Conservation (phyloP, 2,329 filamentous ascomycete species). For the Trichoderma simmonsii region DNA sequence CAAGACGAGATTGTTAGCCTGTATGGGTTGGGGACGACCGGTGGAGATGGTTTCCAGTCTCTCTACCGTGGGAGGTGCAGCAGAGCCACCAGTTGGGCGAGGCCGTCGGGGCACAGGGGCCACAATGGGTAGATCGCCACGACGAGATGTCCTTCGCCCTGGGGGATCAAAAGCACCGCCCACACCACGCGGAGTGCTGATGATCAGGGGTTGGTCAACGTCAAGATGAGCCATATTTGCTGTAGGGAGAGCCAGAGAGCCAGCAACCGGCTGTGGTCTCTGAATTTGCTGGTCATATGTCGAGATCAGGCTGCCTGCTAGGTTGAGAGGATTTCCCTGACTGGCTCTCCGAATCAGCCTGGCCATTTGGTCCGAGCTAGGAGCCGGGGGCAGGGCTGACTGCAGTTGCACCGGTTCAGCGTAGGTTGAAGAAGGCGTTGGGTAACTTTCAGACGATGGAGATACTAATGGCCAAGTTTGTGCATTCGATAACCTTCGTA, state of each 20-base stretch:
- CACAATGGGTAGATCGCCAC: conserved; percentile 46
- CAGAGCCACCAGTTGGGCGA: conserved; percentile 34
- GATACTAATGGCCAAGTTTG: conserved; percentile 48
- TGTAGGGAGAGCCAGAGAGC: neutral
- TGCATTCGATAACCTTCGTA: conserved; percentile 33
- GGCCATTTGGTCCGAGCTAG: conserved; percentile 39
- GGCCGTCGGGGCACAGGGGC: conserved; percentile 54
- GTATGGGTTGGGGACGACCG: conserved; percentile 22
- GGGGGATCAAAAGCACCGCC: conserved; percentile 51
- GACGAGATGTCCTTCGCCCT: conserved; percentile 32
- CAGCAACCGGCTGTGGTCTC: neutral
- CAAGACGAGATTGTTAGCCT: conserved; percentile 24
- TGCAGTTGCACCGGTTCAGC: neutral
- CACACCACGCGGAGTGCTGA: conserved; percentile 57
- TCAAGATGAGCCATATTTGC: conserved; percentile 17
- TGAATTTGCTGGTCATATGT: conserved; percentile 5
- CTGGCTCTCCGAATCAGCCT: conserved; percentile 38
- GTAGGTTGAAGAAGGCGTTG: neutral
- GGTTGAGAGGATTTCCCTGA: conserved; percentile 38
- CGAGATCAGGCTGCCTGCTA: conserved; percentile 41
- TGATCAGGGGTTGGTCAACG: conserved; percentile 55
- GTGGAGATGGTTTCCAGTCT: conserved; percentile 56
- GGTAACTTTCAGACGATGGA: conserved; percentile 21
- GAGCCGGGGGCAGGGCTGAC: conserved; percentile 38
- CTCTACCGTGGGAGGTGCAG: conserved; percentile 46